Conservation (phyloP, 208 protist genomes). For the Naegleria gruberi region DNA sequence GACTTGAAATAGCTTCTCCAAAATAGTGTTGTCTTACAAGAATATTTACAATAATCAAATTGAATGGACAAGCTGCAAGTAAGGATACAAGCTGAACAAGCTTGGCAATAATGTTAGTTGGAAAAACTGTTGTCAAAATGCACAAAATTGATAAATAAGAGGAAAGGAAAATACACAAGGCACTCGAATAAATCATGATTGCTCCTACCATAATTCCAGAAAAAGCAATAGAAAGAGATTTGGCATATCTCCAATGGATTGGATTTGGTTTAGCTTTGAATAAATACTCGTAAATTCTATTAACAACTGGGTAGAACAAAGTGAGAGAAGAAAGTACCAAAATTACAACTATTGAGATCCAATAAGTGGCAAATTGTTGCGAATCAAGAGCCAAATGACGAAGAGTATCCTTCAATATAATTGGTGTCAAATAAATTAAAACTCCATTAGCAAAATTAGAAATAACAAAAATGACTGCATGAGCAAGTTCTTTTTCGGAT, state of each 20-base stretch:
- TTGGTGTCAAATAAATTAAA: neutral
- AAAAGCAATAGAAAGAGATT: neutral
- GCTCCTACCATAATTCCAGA: neutral
- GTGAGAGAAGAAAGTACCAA: neutral
- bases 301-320: neutral
- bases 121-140: neutral
- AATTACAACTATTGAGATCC: neutral
- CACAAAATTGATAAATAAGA: neutral
- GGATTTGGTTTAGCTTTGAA: neutral
- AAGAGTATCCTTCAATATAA: neutral
- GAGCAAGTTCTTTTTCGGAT: neutral
- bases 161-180: neutral
- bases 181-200: neutral
- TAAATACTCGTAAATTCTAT: neutral
- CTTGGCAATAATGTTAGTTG: neutral
- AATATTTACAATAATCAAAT: neutral
- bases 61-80: neutral
- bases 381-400: neutral
- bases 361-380: neutral
- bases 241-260: neutral
- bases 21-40: neutral
- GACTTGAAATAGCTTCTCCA: neutral
- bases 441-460: neutral
- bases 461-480: neutral
- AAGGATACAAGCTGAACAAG: neutral